These are phyloP conservation scores for Ophiostoma montium DNA, from an alignment of 2,329 filamentous ascomycete species.

Conservation along the genomic window DNA sequence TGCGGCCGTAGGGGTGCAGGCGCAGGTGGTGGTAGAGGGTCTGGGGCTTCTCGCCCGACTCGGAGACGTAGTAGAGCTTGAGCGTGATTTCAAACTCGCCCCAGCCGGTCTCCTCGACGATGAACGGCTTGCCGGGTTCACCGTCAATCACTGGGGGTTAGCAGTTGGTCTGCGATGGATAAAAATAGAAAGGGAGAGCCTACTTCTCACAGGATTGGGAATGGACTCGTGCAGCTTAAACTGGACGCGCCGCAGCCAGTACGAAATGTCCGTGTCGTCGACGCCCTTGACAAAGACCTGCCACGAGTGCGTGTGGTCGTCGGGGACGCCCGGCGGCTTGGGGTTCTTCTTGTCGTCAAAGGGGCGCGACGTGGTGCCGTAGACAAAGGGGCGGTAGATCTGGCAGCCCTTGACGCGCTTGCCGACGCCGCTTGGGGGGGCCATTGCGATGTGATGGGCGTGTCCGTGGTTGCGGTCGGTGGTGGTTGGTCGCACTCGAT, in stretches of 20 bases:
- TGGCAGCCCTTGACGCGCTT: slow-evolving; percentile 54
- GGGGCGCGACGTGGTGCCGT: slow-evolving; percentile 65
- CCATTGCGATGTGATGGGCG: slow-evolving; percentile 28
- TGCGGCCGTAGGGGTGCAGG: slow-evolving; percentile 78
- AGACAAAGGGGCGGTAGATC: slow-evolving; percentile 52
- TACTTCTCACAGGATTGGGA: slow-evolving; percentile 72
- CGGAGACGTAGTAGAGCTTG: slow-evolving; percentile 81
- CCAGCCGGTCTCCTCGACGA: slow-evolving; percentile 88
- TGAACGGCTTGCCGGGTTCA: slow-evolving; percentile 54
- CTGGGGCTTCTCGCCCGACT: slow-evolving; percentile 84
- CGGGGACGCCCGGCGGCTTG: slow-evolving; percentile 59
- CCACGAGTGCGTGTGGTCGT: slow-evolving; percentile 95
- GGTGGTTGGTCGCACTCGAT: background rate
- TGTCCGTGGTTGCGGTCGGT: background rate
- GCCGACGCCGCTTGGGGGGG: slow-evolving; percentile 41
- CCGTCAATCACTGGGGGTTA: slow-evolving; percentile 47
- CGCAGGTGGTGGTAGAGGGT: slow-evolving; percentile 89
- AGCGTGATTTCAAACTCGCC: slow-evolving; percentile 96
- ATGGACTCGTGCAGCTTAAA: slow-evolving; percentile 98
- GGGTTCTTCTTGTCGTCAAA: slow-evolving; percentile 69
- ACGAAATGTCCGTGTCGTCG: slow-evolving; percentile 79
- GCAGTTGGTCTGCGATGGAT: background rate
- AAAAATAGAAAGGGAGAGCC: slow-evolving; percentile 15
- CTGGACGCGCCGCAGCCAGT: slow-evolving; percentile 93
- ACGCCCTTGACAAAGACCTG: slow-evolving; percentile 84